phyloP scores from a whole-genome alignment of 257 asterid species.

The Solanum chiquidenum region DNA sequence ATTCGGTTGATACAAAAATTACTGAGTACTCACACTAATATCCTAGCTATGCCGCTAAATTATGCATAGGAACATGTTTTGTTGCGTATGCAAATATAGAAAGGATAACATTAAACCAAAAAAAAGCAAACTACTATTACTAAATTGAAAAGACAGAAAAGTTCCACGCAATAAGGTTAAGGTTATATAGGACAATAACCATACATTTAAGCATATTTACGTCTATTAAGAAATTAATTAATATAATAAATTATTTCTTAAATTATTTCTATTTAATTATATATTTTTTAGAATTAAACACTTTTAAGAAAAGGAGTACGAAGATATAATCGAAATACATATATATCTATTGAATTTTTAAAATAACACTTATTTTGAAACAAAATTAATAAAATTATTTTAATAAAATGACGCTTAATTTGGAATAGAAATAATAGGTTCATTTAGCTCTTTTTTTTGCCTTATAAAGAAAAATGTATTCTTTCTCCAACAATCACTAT shows the following conservation, averaged over 20 bases:
- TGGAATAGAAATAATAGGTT: not conserved
- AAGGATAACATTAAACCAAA: not conserved
- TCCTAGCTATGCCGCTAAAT: not conserved
- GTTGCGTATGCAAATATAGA: not conserved
- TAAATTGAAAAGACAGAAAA: not conserved
- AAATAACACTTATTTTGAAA: too few relatives aligned
- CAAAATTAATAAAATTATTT: too few relatives aligned
- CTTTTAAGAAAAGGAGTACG: not conserved
- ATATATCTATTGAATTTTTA: too few relatives aligned
- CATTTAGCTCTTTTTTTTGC: not conserved
- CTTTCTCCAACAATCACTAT: too few relatives aligned
- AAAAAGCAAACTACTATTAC: not conserved
- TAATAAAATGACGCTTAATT: not conserved
- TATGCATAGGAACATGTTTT: not conserved
- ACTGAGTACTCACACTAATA: not conserved
- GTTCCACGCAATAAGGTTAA: not conserved
- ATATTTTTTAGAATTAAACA: too few relatives aligned
- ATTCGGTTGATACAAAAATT: not conserved
- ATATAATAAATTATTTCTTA: too few relatives aligned
- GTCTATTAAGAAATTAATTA: too few relatives aligned
- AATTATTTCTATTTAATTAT: too few relatives aligned
- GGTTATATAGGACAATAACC: not conserved
- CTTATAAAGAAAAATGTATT: too few relatives aligned
- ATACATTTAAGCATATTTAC: not conserved
- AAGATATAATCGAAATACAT: not conserved